Evolutionary conservation across 2,329 filamentous ascomycete species (phyloP).

Genomic region (Hymenoscyphus fructigenus): DNA sequence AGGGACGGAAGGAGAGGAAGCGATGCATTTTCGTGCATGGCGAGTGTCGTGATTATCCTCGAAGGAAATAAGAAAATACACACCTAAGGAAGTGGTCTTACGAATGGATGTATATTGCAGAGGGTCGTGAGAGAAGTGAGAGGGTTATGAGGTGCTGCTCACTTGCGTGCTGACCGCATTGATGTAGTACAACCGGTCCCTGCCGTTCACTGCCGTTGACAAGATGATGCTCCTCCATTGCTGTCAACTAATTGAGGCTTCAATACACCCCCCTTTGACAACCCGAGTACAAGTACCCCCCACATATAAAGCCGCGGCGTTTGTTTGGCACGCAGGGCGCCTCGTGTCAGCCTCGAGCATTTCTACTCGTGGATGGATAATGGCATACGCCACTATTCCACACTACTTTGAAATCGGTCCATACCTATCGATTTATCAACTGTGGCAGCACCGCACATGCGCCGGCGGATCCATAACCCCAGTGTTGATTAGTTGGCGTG

Average conservation of each 20-base stretch:
- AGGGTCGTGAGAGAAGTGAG: background rate
- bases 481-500: background rate
- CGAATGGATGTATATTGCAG: background rate
- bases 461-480: background rate
- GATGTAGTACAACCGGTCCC: constrained; percentile 1
- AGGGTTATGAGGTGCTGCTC: background rate
- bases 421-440: background rate
- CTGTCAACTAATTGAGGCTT: background rate
- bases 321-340: constrained; percentile 1
- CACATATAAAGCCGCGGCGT: background rate
- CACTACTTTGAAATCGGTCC: background rate
- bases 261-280: background rate
- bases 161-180: background rate
- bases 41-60: constrained; percentile 5
- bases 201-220: background rate
- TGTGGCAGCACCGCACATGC: background rate
- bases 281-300: background rate
- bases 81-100: background rate
- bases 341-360: constrained; percentile 29
- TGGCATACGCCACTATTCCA: background rate
- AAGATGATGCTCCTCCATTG: background rate
- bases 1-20: constrained; percentile 17
- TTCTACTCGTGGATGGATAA: constrained; percentile 25
- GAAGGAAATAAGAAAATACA: background rate
- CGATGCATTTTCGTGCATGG: constrained; percentile 2